A percentile compares a stretch with the other conserved stretches of the same genome.
Evolutionary conservation across 139 green algal species (phyloP).

Genomic region (Trebouxia sp.): DNA sequence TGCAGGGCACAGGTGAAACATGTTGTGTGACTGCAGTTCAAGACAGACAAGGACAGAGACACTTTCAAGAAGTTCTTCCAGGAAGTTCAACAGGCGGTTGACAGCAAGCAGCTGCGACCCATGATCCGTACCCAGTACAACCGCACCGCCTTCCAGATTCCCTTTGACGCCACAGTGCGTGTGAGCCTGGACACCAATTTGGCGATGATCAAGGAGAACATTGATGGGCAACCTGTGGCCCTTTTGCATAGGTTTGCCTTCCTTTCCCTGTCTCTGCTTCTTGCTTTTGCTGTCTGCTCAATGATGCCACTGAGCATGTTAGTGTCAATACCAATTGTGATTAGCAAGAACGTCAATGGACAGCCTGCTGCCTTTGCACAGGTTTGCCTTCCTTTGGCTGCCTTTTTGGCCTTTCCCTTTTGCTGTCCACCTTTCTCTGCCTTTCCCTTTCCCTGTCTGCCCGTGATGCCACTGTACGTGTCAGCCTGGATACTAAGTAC

Average conservation of each 20-base stretch:
- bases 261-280: background rate
- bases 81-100: slow-evolving; percentile 78
- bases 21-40: slow-evolving; percentile 31
- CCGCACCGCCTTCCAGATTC: slow-evolving; percentile 91
- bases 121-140: slow-evolving; percentile 93
- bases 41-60: slow-evolving; percentile 62
- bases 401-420: no score
- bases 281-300: no score
- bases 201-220: slow-evolving; percentile 95
- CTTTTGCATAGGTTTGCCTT: slow-evolving; percentile 6
- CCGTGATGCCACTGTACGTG: slow-evolving; percentile 85
- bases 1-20: background rate
- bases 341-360: no score
- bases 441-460: no score
- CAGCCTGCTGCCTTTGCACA: no score
- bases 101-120: slow-evolving; percentile 89
- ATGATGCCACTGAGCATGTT: no score
- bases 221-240: slow-evolving; percentile 66
- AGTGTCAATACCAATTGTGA: no score
- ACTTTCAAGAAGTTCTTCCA: slow-evolving; percentile 71
- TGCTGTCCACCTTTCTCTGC: no score
- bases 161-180: slow-evolving; percentile 89
- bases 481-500: slow-evolving; percentile 95
- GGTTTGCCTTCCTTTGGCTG: no score
- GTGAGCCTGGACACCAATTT: slow-evolving; percentile 95